These are phyloP conservation scores for Leishmania major DNA, from an alignment of 208 protist species.

Conservation along the genomic window DNA sequence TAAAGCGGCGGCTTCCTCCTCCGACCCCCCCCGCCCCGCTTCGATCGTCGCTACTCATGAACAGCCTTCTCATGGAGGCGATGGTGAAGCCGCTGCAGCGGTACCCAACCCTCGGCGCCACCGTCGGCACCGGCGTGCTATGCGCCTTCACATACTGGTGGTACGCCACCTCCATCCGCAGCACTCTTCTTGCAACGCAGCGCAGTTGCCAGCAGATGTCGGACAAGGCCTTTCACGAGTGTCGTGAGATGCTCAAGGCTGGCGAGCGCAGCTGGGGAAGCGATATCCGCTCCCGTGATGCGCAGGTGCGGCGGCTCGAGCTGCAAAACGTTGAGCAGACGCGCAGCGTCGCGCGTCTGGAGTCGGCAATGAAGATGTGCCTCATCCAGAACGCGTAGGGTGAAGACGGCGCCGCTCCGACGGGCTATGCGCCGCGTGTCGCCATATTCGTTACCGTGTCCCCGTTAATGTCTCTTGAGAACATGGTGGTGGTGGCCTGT, in stretches of 20 bases:
- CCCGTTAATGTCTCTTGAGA: neutral
- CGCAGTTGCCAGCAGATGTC: slow-evolving; percentile 53
- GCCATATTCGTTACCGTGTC: neutral
- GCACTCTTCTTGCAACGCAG: slow-evolving; percentile 52
- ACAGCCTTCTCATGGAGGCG: slow-evolving; percentile 44
- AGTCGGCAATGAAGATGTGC: slow-evolving; percentile 85
- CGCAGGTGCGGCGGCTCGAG: slow-evolving; percentile 76
- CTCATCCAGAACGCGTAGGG: slow-evolving; percentile 36
- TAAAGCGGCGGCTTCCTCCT: neutral
- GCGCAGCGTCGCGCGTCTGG: slow-evolving; percentile 75
- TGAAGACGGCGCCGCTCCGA: neutral
- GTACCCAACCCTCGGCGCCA: slow-evolving; percentile 51
- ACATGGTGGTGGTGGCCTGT: neutral
- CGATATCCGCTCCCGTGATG: slow-evolving; percentile 74
- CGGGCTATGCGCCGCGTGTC: neutral
- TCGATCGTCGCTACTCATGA: slow-evolving; percentile 22
- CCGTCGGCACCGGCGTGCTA: slow-evolving; percentile 53
- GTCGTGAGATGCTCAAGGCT: slow-evolving; percentile 67
- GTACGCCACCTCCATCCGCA: slow-evolving; percentile 63
- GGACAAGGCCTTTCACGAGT: slow-evolving; percentile 60
- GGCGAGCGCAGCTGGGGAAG: slow-evolving; percentile 63
- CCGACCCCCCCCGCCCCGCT: neutral
- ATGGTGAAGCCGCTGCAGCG: slow-evolving; percentile 50
- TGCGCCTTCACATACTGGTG: slow-evolving; percentile 75
- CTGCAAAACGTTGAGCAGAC: slow-evolving; percentile 92